phyloP scores from a whole-genome alignment of 306 rosid species.

The Citrullus amarus region DNA sequence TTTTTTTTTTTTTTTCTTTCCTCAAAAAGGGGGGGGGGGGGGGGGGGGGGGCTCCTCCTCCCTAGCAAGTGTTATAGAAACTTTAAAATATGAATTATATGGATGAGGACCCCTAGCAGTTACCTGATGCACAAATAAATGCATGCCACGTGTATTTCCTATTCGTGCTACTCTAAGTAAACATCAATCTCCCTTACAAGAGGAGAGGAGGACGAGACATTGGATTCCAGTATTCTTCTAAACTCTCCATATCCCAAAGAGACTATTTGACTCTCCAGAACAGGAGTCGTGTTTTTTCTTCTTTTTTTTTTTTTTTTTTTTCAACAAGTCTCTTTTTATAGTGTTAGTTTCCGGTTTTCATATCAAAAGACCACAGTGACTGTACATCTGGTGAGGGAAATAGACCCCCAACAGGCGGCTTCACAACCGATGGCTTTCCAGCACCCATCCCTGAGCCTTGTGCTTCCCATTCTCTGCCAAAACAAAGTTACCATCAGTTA shows the following conservation, averaged over 20 bases:
- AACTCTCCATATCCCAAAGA: slow-evolving; percentile 1
- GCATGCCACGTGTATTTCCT: slow-evolving; percentile 12
- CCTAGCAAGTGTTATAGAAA: neutral
- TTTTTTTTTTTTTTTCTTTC: neutral
- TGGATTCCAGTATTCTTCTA: slow-evolving; percentile 10
- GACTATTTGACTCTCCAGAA: slow-evolving; percentile 7
- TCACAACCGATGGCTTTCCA: slow-evolving; percentile 33
- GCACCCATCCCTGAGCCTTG: slow-evolving; percentile 46
- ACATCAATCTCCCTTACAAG: slow-evolving; percentile 7
- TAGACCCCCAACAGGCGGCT: slow-evolving; percentile 47
- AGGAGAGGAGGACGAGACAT: neutral
- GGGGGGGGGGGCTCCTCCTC: neutral
- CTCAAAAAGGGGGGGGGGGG: neutral
- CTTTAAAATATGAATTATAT: neutral
- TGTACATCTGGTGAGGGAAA: slow-evolving; percentile 69
- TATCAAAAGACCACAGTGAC: slow-evolving; percentile 79
- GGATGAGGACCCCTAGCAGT: slow-evolving; percentile 1
- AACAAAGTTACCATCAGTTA: slow-evolving; percentile 1
- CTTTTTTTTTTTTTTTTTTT: neutral
- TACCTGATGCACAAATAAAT: slow-evolving; percentile 12
- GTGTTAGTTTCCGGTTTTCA: slow-evolving; percentile 7
- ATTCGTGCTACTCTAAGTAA: slow-evolving; percentile 7
- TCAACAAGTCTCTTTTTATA: slow-evolving; percentile 1
- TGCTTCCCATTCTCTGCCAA: slow-evolving; percentile 61
- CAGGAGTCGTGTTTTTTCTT: neutral